A percentile compares a stretch with the other conserved stretches of the same genome.
phyloP scores from a whole-genome alignment of 768 basidiomycete genomes.

The Cystobasidium onofrii region DNA sequence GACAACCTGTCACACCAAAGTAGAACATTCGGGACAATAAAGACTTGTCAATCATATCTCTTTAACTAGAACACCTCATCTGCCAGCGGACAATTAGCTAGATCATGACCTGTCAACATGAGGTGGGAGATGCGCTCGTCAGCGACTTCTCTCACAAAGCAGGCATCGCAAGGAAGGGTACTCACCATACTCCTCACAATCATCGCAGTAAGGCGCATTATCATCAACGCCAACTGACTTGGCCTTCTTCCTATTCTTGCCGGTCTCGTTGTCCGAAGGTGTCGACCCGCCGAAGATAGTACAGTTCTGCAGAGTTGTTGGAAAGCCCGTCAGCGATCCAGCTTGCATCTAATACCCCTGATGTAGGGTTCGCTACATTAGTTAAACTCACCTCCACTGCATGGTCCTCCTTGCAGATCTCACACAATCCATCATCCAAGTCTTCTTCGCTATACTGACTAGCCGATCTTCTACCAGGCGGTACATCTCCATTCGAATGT shows the following conservation, averaged over 20 bases:
- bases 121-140: too few species aligned
- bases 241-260: not conserved
- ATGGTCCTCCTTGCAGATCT: slow-evolving; percentile 79
- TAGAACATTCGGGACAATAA: not conserved
- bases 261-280: not conserved
- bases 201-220: slow-evolving; percentile 61
- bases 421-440: slow-evolving; percentile 52
- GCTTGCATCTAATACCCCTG: too few species aligned
- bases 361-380: too few species aligned
- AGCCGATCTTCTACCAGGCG: not conserved
- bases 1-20: too few species aligned
- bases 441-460: slow-evolving; percentile 18
- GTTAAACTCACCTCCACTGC: slow-evolving; percentile 83
- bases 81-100: slow-evolving; percentile 64
- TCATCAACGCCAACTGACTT: not conserved
- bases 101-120: not conserved
- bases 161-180: not conserved
- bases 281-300: slow-evolving; percentile 28
- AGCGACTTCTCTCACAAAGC: not conserved
- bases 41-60: not conserved
- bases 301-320: slow-evolving; percentile 21
- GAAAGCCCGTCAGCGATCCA: too few species aligned
- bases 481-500: not conserved
- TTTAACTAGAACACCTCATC: slow-evolving; percentile 75
- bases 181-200: slow-evolving; percentile 58